Base-by-base conservation (phyloP, 192 early-diverging fungal genomes). In the Coemansia sp. region DNA sequence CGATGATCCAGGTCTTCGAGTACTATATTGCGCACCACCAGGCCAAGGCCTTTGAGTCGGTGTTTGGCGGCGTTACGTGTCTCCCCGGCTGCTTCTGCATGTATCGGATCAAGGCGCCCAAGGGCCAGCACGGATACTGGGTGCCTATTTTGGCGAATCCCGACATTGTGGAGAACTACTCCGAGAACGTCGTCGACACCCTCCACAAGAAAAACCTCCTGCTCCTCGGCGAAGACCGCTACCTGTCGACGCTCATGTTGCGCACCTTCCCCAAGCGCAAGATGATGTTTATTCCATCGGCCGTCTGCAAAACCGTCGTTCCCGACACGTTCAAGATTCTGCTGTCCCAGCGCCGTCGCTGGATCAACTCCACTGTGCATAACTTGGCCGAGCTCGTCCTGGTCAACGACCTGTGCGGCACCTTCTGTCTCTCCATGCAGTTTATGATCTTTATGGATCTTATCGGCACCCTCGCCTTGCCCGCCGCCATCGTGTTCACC, bases 321-420 rank as follows among this genome's bases (percentile, higher is more conserved):
- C 98, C 98, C 2, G 98, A 98, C 66, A 88, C 88, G 36, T 98
- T 94, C 94, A 84, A 88, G 61, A 91, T 99, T 18, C 83, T 99
- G 37, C 74, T 99, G 28, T 99, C 98, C 3, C 98, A 99, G 79
- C 91, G 98, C 62, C 94, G 98, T 74, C 92, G 98, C 60, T 99
- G 98, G 98, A 99, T 99, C 73, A 99, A 99, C 85, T 98, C 95
- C 23, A 99, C 98, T 0, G 92, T 99, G 6, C 98, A 99, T 85
- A 99, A 99, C 75, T 79, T 98, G 72, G 84, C 95, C 58, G 98
- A 99, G 74, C 84, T 99, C 34, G 79, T 96, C 35, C 87, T 94
- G 62, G 81, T 99, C 66, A 91, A 91, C 28, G 94, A 97, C 58
- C 88, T 98, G 26, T 98, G 98, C 67, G 96, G 98, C 23, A 95